Evolutionary conservation across 2,329 filamentous ascomycete genomes (phyloP).

Genomic region (Pseudocercospora ulei): DNA sequence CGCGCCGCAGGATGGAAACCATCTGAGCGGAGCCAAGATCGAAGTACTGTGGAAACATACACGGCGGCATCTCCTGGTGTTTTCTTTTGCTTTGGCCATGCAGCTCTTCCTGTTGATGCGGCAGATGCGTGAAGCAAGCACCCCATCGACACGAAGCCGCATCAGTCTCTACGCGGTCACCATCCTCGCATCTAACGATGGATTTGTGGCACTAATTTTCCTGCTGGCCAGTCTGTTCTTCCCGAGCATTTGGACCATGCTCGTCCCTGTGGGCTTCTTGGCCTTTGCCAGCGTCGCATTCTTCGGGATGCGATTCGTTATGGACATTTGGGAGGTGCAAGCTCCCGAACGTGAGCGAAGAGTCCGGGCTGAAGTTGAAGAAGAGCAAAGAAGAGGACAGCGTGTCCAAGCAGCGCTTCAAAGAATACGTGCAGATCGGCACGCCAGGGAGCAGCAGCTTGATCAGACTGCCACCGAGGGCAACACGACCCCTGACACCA

Average conservation of each 20-base stretch:
- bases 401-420: slow-evolving; percentile 22
- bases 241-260: slow-evolving; percentile 46
- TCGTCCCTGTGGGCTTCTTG: slow-evolving; percentile 50
- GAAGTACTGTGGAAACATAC: slow-evolving; percentile 44
- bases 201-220: slow-evolving; percentile 47
- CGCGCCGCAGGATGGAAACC: slow-evolving; percentile 43
- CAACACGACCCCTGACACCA: slow-evolving; percentile 9
- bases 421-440: slow-evolving; percentile 23
- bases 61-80: slow-evolving; percentile 46
- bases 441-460: slow-evolving; percentile 13
- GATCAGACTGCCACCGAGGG: slow-evolving; percentile 11
- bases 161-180: slow-evolving; percentile 56
- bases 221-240: slow-evolving; percentile 49
- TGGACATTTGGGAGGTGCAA: slow-evolving; percentile 59
- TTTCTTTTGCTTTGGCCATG: slow-evolving; percentile 42
- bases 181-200: slow-evolving; percentile 53
- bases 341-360: slow-evolving; percentile 41
- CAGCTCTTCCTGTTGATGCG: slow-evolving; percentile 51
- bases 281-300: slow-evolving; percentile 52
- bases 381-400: slow-evolving; percentile 24
- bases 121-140: slow-evolving; percentile 56
- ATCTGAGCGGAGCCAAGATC: slow-evolving; percentile 49
- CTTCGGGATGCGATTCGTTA: slow-evolving; percentile 56
- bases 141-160: slow-evolving; percentile 54
- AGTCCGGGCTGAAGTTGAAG: slow-evolving; percentile 40